Base-by-base conservation (phyloP, 2,329 filamentous ascomycete species). In the Epichloe brachyelytri region DNA sequence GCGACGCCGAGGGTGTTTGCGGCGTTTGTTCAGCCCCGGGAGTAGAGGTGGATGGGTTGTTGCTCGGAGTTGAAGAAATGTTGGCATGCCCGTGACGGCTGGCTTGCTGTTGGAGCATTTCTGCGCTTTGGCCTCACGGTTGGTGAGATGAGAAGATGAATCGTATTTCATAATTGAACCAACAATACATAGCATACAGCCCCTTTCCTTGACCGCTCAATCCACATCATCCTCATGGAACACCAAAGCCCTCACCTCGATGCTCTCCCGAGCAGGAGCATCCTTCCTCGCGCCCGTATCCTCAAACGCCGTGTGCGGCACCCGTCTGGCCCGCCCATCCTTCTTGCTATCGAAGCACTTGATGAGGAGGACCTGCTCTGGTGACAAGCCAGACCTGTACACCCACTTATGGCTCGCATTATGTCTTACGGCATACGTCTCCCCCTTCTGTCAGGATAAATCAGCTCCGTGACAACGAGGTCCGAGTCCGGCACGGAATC, bases 301-400 rank as follows among this genome's bases (percentile, higher is more conserved):
- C 17, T 63, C 63, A 66, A 82, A 80, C 2, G 77, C 74, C 5
- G 71, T 71, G 57, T 81, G 78, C n/a, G 77, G 76, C 34, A 77
- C 71, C 4, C 76, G 61, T 8, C 39, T 48, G 10, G 11, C n/a
- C 12, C 73, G 62, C 0, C 75, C 76, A 59, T 79, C 76, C 22
- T 34, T 41, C 68, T 78, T 76, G 26, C 68, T 76, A 61, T 83
- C 80, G 58, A 76, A 82, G 58, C 77, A 80, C 62, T 82, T 83
- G 63, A 83, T 78, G 43, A 83, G 58, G 3, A 78, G 67, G 3
- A 77, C 73, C 64, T 83, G 71, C 3, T 74, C 67, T 0, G 77
- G 76, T 0, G 65, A 69, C 59, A 80, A 71, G 1, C 67, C 68
- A 46, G 68, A 68, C 53, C 75, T 68, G 60, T 77, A 80, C 59